These are phyloP conservation scores for Entomortierella parvispora DNA, from an alignment of 192 early-diverging fungal species.

Conservation along the genomic window DNA sequence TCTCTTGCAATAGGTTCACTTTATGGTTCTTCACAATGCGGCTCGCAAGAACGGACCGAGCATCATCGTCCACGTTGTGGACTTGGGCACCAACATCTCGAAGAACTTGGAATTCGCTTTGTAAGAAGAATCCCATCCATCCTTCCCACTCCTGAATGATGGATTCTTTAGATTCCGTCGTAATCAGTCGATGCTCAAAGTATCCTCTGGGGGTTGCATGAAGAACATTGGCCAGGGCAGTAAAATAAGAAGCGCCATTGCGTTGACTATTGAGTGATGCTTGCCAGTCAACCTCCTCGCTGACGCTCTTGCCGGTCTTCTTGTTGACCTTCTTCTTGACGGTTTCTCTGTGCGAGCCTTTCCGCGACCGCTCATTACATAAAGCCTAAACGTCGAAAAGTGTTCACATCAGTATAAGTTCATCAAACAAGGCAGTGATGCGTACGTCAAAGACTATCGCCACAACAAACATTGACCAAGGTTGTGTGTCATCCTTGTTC, in stretches of 20 bases:
- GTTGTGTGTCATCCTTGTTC: conserved; percentile 30
- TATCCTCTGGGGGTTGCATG: conserved; percentile 20
- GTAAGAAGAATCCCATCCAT: conserved; percentile 9
- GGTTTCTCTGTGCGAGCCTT: not conserved
- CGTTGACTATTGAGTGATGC: conserved; percentile 12
- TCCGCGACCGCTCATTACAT: conserved; percentile 11
- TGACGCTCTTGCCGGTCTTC: conserved; percentile 1
- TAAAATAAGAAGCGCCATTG: conserved; percentile 22
- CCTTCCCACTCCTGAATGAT: conserved; percentile 24
- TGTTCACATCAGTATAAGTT: conserved; percentile 8
- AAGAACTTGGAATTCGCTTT: conserved; percentile 19
- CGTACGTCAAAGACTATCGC: conserved; percentile 14
- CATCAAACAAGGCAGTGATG: conserved; percentile 10
- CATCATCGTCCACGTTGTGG: conserved; percentile 24
- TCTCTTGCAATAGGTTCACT: conserved; percentile 13
- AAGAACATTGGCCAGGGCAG: conserved; percentile 9
- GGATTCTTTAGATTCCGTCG: conserved; percentile 12
- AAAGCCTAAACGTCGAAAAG: conserved; percentile 14
- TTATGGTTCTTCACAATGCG: conserved; percentile 29
- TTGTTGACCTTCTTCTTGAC: not conserved
- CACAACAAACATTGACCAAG: conserved; percentile 36
- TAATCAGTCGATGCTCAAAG: conserved; percentile 29
- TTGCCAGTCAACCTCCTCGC: conserved; percentile 26
- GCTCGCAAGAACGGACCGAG: conserved; percentile 23
- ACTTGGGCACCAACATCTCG: conserved; percentile 16